These are phyloP conservation scores for Termitomyces sp. DNA, from an alignment of 768 basidiomycete species.

Conservation along the genomic window DNA sequence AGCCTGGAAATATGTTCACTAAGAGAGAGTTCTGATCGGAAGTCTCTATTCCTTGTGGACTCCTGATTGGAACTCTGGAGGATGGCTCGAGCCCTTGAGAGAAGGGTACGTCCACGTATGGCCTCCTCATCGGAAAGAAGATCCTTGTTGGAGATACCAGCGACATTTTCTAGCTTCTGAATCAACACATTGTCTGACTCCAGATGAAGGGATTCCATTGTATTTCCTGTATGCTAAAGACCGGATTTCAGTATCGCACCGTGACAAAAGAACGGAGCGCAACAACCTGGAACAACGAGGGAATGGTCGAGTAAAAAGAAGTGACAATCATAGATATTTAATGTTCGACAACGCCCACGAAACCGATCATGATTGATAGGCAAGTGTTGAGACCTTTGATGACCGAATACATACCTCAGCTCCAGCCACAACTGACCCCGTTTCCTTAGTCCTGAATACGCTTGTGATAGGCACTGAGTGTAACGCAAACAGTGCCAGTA, in stretches of 20 bases:
- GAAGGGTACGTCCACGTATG: neutral
- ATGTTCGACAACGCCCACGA: too few species aligned
- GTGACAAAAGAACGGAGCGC: neutral
- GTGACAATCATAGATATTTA: neutral
- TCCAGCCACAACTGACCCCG: too few species aligned
- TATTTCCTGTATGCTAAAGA: neutral
- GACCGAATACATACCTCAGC: too few species aligned
- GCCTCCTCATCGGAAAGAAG: neutral
- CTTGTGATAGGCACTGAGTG: too few species aligned
- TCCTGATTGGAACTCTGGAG: constrained; percentile 41
- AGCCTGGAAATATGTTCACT: neutral
- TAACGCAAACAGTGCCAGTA: too few species aligned
- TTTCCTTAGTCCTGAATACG: too few species aligned
- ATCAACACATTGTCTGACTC: neutral
- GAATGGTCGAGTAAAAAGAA: neutral
- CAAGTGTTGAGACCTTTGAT: too few species aligned
- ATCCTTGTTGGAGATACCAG: neutral
- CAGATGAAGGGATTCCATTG: neutral
- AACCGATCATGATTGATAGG: too few species aligned
- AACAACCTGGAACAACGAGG: neutral
- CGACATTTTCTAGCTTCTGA: neutral
- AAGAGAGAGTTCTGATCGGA: neutral
- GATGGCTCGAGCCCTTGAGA: neutral
- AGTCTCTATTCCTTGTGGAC: neutral
- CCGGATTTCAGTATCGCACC: neutral